Conservation (phyloP, 257 asterid species). For the Lithospermum erythrorhizon region DNA sequence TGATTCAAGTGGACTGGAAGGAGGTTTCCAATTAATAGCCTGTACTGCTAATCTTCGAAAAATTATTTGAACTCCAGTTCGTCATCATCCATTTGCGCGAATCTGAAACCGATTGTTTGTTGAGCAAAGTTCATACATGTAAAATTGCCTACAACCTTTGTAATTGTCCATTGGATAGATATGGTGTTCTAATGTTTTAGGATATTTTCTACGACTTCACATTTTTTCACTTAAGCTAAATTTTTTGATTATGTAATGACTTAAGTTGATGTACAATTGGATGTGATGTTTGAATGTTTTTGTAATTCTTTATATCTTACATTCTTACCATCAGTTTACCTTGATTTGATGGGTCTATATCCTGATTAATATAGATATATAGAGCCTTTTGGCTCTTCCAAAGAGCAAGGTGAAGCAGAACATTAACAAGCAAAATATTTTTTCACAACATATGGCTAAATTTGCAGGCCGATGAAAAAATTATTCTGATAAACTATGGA, state of each 20-base stretch:
- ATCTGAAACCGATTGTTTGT: background rate
- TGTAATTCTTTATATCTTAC: too few species aligned
- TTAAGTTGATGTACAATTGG: background rate
- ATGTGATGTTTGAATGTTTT: background rate
- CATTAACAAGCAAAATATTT: too few species aligned
- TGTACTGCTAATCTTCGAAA: background rate
- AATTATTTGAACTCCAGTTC: background rate
- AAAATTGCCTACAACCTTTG: conserved; percentile 2
- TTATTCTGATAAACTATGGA: too few species aligned
- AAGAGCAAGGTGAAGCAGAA: too few species aligned
- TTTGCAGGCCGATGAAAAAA: too few species aligned
- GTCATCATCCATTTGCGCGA: background rate
- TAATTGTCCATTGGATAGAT: background rate
- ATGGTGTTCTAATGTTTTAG: background rate
- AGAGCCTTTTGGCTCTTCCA: too few species aligned
- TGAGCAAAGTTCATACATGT: background rate
- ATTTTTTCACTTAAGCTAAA: too few species aligned
- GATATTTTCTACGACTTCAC: background rate
- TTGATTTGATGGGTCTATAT: too few species aligned
- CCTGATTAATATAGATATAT: too few species aligned
- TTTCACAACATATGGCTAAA: too few species aligned
- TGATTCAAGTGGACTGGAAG: conserved; percentile 61
- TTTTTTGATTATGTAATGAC: too few species aligned
- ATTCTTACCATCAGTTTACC: too few species aligned
- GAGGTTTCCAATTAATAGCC: conserved; percentile 57